A percentile compares a stretch with the other conserved stretches of the same genome.
These are phyloP conservation scores for Rhizopogon vinicolor DNA, from an alignment of 768 basidiomycete species.

Conservation along the genomic window DNA sequence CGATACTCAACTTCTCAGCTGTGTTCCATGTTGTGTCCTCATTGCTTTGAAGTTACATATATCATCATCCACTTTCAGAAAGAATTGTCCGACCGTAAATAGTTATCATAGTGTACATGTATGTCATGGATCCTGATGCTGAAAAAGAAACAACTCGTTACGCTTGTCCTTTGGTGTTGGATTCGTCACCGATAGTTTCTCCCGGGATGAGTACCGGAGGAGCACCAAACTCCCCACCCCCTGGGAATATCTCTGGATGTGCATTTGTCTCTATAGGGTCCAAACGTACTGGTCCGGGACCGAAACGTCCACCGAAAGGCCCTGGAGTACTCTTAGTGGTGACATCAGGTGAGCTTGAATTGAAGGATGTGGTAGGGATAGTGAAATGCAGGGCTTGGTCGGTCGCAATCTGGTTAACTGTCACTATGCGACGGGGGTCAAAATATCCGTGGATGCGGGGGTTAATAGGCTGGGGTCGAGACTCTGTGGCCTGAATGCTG, in stretches of 20 bases:
- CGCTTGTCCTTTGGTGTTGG: neutral
- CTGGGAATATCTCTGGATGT: constrained; percentile 18
- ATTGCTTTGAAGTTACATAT: neutral
- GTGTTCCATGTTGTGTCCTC: neutral
- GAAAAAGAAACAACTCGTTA: too few relatives aligned
- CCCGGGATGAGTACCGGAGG: constrained; percentile 22
- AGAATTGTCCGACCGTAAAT: neutral
- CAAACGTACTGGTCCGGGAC: constrained; percentile 15
- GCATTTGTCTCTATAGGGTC: constrained; percentile 18
- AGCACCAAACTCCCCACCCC: constrained; percentile 21
- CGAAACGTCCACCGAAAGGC: constrained; percentile 10
- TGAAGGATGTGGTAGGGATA: constrained; percentile 17
- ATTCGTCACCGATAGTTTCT: constrained; percentile 20
- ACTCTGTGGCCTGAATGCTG: constrained; percentile 27
- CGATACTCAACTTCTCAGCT: neutral
- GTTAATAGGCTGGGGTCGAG: constrained; percentile 12
- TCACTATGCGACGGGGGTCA: constrained; percentile 27
- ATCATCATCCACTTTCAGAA: neutral
- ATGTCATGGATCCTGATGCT: neutral
- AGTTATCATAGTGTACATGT: neutral
- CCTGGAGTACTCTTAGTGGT: constrained; percentile 9
- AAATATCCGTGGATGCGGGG: constrained; percentile 24
- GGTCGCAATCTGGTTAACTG: constrained; percentile 29
- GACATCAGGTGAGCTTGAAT: constrained; percentile 1
- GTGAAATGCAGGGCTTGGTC: constrained; percentile 19